Evolutionary conservation across 2,329 filamentous ascomycete genomes (phyloP).

Genomic region (Talaromyces verruculosus): DNA sequence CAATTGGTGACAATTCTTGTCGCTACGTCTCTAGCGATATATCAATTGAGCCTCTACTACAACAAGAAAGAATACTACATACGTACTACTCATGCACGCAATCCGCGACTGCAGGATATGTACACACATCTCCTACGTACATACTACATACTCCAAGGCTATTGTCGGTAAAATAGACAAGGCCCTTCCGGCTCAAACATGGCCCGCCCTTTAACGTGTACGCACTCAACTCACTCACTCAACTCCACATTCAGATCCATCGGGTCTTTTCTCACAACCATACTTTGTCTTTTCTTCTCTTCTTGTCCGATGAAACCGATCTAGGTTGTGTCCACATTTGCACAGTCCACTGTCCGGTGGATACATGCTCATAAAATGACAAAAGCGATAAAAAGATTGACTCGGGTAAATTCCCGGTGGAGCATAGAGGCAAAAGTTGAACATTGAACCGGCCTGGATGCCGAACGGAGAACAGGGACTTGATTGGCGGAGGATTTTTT

Average conservation of each 20-base stretch:
- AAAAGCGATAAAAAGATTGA: not conserved
- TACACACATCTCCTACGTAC: not conserved
- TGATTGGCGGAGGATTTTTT: conserved; percentile 1
- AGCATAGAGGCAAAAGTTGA: not conserved
- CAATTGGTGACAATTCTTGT: not conserved
- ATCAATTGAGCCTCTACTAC: not conserved
- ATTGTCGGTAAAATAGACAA: not conserved
- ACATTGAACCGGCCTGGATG: not conserved
- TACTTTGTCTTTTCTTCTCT: not conserved
- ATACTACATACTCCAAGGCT: not conserved
- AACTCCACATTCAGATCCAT: conserved; percentile 2
- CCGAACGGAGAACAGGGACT: not conserved
- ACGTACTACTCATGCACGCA: not conserved
- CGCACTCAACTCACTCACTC: not conserved
- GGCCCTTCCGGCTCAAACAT: not conserved
- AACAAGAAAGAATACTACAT: not conserved
- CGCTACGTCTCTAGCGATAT: not conserved
- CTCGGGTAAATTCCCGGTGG: conserved; percentile 7
- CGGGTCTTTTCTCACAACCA: not conserved
- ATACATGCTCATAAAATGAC: not conserved
- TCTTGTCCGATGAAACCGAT: not conserved
- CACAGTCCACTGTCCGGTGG: not conserved
- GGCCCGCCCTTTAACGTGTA: not conserved
- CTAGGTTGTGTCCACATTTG: not conserved
- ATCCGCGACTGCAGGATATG: not conserved